Percentiles rank a stretch among this genome's conserved stretches.
Conservation (phyloP, 108 stramenopile genomes). For the Skeletonema grethae region DNA sequence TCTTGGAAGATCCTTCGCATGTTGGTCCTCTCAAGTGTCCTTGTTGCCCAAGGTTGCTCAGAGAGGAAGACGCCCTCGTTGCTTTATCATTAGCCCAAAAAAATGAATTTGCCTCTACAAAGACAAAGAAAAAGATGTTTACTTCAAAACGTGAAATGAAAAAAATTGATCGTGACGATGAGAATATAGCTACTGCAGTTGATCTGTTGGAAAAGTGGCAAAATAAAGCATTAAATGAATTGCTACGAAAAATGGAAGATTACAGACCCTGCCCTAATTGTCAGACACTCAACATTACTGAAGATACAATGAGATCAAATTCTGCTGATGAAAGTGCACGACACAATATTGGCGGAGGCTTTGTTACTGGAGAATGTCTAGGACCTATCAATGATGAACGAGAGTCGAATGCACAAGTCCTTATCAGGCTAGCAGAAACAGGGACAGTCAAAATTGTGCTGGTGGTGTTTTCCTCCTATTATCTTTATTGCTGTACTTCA, state of each 20-base stretch:
- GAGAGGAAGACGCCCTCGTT: slow-evolving; percentile 58
- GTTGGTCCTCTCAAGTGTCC: slow-evolving; percentile 70
- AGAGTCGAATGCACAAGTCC: slow-evolving; percentile 40
- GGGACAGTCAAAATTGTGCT: slow-evolving; percentile 7
- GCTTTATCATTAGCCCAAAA: slow-evolving; percentile 33
- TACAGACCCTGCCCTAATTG: slow-evolving; percentile 70
- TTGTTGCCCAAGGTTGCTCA: slow-evolving; percentile 55
- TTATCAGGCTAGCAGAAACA: slow-evolving; percentile 20
- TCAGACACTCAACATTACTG: slow-evolving; percentile 5
- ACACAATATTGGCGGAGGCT: slow-evolving; percentile 54
- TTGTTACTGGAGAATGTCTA: slow-evolving; percentile 67
- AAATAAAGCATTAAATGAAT: slow-evolving; percentile 55
- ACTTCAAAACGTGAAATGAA: slow-evolving; percentile 3
- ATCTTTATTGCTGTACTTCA: slow-evolving; percentile 18
- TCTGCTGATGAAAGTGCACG: slow-evolving; percentile 3
- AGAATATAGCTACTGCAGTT: slow-evolving; percentile 21
- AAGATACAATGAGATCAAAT: neutral
- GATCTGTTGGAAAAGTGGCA: slow-evolving; percentile 49
- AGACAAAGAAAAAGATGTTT: slow-evolving; percentile 1
- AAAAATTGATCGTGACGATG: slow-evolving; percentile 10
- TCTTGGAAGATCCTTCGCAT: slow-evolving; percentile 57
- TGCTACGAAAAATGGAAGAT: slow-evolving; percentile 55
- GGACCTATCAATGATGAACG: slow-evolving; percentile 56
- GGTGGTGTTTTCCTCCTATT: slow-evolving; percentile 23
- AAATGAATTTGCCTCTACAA: neutral